Evolutionary conservation across 2,329 filamentous ascomycete species (phyloP).

Genomic region (Ophiocordyceps robertsii): DNA sequence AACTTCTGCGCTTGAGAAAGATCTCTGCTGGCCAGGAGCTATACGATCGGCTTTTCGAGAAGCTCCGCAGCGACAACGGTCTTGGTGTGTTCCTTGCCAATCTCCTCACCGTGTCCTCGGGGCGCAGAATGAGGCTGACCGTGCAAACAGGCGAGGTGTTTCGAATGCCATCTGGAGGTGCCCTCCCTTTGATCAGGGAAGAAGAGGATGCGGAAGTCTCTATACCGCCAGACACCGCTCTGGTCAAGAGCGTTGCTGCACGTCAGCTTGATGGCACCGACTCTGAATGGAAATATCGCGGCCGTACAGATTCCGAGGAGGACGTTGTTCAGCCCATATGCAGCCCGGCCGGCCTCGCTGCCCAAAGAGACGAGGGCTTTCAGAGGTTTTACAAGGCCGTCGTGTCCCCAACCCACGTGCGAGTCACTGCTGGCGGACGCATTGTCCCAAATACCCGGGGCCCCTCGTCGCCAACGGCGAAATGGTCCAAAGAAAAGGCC

Average conservation of each 20-base stretch:
- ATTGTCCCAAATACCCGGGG: conserved; percentile 52
- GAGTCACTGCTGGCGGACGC: conserved; percentile 52
- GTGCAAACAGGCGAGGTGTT: conserved; percentile 15
- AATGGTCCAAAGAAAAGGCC: conserved; percentile 30
- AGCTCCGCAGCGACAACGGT: conserved; percentile 24
- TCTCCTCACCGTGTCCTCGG: background rate
- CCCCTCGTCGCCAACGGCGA: conserved; percentile 36
- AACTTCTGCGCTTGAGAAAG: conserved; percentile 26
- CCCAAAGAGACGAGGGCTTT: conserved; percentile 52
- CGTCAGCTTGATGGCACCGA: conserved; percentile 26
- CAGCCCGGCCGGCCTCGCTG: conserved; percentile 36
- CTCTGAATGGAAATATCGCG: conserved; percentile 29
- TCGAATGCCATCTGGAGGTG: conserved; percentile 11
- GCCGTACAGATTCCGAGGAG: conserved; percentile 30
- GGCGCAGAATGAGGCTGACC: conserved; percentile 1
- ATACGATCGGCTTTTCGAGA: conserved; percentile 14
- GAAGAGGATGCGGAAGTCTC: conserved; percentile 12
- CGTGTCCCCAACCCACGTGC: conserved; percentile 52
- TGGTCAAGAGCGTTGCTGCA: conserved; percentile 7
- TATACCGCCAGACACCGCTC: conserved; percentile 2
- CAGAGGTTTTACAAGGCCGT: conserved; percentile 55
- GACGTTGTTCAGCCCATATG: conserved; percentile 32
- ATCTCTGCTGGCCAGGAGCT: conserved; percentile 12
- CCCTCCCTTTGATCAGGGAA: conserved; percentile 18
- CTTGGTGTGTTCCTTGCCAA: conserved; percentile 20